Conservation (phyloP, 2,329 filamentous ascomycete genomes). For the Fusarium sp. region DNA sequence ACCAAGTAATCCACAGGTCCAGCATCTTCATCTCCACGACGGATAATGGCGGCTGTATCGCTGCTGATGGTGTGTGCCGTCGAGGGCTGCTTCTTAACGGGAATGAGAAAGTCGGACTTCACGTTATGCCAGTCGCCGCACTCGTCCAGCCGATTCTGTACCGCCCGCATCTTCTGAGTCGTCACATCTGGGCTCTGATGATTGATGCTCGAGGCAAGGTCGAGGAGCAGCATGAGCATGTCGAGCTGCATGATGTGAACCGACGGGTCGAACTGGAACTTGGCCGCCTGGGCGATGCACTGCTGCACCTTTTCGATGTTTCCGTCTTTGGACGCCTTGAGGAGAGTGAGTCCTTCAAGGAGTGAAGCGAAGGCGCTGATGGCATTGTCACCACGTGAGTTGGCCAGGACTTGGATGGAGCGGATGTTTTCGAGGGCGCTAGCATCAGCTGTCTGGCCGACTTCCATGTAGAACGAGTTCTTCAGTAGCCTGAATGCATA, state of each 20-base stretch:
- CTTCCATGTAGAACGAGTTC: conserved; percentile 75
- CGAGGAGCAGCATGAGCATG: conserved; percentile 73
- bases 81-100: conserved; percentile 64
- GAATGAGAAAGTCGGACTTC: conserved; percentile 64
- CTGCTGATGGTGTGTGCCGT: conserved; percentile 64
- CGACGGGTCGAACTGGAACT: conserved; percentile 75
- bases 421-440: conserved; percentile 77
- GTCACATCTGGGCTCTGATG: conserved; percentile 69
- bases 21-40: conserved; percentile 56
- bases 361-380: conserved; percentile 74
- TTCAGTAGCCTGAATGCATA: conserved; percentile 83
- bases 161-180: conserved; percentile 68
- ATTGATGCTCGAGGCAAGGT: conserved; percentile 77
- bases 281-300: conserved; percentile 79
- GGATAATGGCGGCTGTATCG: conserved; percentile 68
- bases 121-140: conserved; percentile 62
- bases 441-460: conserved; percentile 69
- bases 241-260: conserved; percentile 73
- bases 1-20: conserved; percentile 65
- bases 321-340: conserved; percentile 73
- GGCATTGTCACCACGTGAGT: conserved; percentile 70
- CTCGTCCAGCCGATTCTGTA: conserved; percentile 73
- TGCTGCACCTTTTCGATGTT: conserved; percentile 77
- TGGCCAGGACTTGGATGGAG: conserved; percentile 70
- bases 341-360: conserved; percentile 76